phyloP scores from a whole-genome alignment of 2,329 filamentous ascomycete genomes.

The Arthrobotrys conoides region DNA sequence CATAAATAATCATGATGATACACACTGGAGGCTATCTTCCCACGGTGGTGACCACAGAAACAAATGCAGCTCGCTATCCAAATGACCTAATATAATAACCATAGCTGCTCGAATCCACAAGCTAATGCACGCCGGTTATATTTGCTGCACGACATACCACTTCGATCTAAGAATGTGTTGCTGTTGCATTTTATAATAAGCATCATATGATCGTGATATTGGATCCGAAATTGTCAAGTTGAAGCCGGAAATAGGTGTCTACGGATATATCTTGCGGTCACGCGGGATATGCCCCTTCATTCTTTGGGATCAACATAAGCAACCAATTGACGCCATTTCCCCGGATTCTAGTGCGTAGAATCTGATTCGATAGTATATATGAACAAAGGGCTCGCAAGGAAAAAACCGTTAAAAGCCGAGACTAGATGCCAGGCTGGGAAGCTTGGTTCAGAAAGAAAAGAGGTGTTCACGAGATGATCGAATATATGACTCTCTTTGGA shows the following conservation, averaged over 20 bases:
- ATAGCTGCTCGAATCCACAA: conserved; percentile 17
- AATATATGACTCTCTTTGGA: conserved; percentile 27
- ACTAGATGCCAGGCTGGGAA: conserved; percentile 4
- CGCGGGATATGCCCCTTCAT: conserved; percentile 16
- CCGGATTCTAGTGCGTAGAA: conserved; percentile 18
- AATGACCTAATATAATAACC: conserved; percentile 1
- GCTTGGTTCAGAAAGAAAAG: not conserved
- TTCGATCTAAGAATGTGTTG: conserved; percentile 17
- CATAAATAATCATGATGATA: not conserved
- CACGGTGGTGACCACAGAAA: not conserved
- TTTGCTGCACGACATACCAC: conserved; percentile 20
- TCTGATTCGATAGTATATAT: conserved; percentile 22
- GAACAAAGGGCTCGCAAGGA: not conserved
- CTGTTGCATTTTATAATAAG: conserved; percentile 44
- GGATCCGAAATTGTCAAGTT: conserved; percentile 36
- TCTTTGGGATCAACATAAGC: conserved; percentile 40
- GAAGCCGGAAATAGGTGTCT: conserved; percentile 45
- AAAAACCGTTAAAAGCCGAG: conserved; percentile 16
- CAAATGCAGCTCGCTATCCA: not conserved
- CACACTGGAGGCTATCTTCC: not conserved
- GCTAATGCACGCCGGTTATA: conserved; percentile 25
- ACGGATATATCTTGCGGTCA: conserved; percentile 35
- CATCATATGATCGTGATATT: conserved; percentile 49
- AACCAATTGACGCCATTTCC: conserved; percentile 37
- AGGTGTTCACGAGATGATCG: conserved; percentile 35